Percentiles rank a stretch among this genome's conserved stretches.
Conservation (phyloP, 1,284 basidiomycete species). For the Retiboletus flavoniger region DNA sequence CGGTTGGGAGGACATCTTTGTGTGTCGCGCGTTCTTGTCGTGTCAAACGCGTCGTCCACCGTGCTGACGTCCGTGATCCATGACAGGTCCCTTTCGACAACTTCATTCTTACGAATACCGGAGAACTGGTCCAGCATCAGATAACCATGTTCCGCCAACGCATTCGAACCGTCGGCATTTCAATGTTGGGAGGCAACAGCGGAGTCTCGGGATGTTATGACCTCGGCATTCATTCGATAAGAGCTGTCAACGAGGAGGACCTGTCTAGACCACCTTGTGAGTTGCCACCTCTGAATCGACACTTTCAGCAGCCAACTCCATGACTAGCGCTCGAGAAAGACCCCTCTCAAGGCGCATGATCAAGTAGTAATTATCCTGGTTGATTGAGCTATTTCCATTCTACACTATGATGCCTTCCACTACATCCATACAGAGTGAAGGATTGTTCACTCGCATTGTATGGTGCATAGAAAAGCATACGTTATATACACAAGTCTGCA, state of each 20-base stretch:
- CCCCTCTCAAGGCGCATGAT: slow-evolving; percentile 31
- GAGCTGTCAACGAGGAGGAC: slow-evolving; percentile 57
- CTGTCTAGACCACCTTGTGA: slow-evolving; percentile 42
- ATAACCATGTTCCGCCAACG: slow-evolving; percentile 75
- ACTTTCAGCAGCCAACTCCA: neutral
- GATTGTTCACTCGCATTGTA: slow-evolving; percentile 4
- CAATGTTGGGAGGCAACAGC: slow-evolving; percentile 76
- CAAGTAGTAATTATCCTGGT: neutral
- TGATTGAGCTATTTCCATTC: neutral
- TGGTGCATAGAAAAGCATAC: slow-evolving; percentile 10
- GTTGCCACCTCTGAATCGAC: slow-evolving; percentile 14
- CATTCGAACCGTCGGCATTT: slow-evolving; percentile 80
- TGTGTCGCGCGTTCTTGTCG: slow-evolving; percentile 38
- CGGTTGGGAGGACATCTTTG: slow-evolving; percentile 83
- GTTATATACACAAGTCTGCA: slow-evolving; percentile 28
- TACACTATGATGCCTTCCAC: neutral
- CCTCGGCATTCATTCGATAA: slow-evolving; percentile 71
- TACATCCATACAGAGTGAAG: slow-evolving; percentile 6
- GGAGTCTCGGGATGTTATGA: slow-evolving; percentile 71
- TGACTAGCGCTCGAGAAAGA: slow-evolving; percentile 34
- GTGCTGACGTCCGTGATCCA: slow-evolving; percentile 3
- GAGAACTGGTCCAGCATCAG: slow-evolving; percentile 67
- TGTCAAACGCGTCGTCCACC: neutral
- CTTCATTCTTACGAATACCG: slow-evolving; percentile 83
- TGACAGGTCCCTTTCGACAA: slow-evolving; percentile 74